Evolutionary conservation across 805 yeast genomes (phyloP), one percentile per base, ranked within the genome.

Genomic region (Barnettozyma sucrosica): DNA sequence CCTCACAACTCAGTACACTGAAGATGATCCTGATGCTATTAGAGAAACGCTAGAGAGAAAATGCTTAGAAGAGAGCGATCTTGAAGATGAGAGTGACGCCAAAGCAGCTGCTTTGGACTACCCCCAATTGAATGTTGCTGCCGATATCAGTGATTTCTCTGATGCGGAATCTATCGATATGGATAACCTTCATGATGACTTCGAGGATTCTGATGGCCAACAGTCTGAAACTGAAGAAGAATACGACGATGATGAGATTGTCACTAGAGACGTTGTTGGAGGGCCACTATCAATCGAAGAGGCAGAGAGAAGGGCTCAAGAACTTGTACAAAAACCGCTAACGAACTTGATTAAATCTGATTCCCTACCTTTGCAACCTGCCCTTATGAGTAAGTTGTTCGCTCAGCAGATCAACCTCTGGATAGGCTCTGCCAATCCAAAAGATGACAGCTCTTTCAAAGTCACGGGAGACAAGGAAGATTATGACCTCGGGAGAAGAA

Each of bases 381-480:
- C 50, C 0, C 60, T 74, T n/a, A 62, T 80, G 47, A 55, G 63
- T 8, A 60, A 56, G 2, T 61, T 83, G 11, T 62, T 76, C 1
- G 80, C 89, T 1, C 90, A 85, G 60, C 90, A 85, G 58, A 79
- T 85, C 30, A 85, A 85, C 57, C 63, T 85, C 7, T 85, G 92
- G 92, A 71, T 83, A 66, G 90, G 90, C 1, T 63, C 70, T 2
- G 50, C 58, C 4, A 48, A 44, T 18, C 41, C 52, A 11, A 26
- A 45, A 2, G 55, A 51, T 11, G 41, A 49, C n/a, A 47, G 50
- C 5, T 21, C 43, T 44, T 36, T 61, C 24, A 21, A 40, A 7
- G 18, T 65, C 8, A 58, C 64, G 20, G 44, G 50, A 2, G 26
- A 41, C 1, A 53, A 58, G 14, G 47, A 52, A 3, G 63, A 64